Evolutionary conservation across 257 asterid species (phyloP), one percentile per base, ranked within the genome.

Genomic region (Henckelia pumila): DNA sequence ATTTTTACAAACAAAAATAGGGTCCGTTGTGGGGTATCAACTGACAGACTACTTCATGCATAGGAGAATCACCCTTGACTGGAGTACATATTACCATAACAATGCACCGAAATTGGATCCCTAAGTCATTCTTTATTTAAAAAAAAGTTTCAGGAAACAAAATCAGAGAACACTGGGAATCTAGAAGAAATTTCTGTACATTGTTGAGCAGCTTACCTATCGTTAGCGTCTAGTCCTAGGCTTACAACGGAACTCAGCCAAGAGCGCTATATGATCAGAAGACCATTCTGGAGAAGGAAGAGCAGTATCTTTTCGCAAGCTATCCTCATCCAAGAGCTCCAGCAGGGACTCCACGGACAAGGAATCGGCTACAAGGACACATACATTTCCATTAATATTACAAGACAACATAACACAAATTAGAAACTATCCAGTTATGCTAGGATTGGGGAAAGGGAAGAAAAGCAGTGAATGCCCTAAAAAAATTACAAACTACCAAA

Each of bases 211-310:
- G 66, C 66, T 57, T 77, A 86, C 89, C 83, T 79, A 58, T 35
- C 59, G 78, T 92, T 78, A 88, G 80, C 94, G 95, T 78, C 90
- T 85, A 67, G 76, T 76, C 79, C 83, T 77, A 68, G 95, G 83
- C 83, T 85, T 88, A 84, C 97, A 93, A 56, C 96, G 95, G 73
- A 93, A 90, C 77, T 88, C 99, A 56, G 97, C 97, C 69, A 90
- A 77, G 67, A 93, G 95, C 22, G 97, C 97, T 75, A 93, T 90
- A 80, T 93, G 99, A 84, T 93, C 97, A 17, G 99, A 93, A 33
- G 99, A 93, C 99, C 97, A 90, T 78, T 88, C 95, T 44, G 97
- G 95, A 73, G 99, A 93, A 74, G 99, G 99, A 80, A 93, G 96
- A 24, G 96, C 99, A 2, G 97, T 90, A 76, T 93, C 96, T 85